Evolutionary conservation across 1,284 basidiomycete genomes (phyloP).

Genomic region (Sporisorium iseilematis-ciliati): DNA sequence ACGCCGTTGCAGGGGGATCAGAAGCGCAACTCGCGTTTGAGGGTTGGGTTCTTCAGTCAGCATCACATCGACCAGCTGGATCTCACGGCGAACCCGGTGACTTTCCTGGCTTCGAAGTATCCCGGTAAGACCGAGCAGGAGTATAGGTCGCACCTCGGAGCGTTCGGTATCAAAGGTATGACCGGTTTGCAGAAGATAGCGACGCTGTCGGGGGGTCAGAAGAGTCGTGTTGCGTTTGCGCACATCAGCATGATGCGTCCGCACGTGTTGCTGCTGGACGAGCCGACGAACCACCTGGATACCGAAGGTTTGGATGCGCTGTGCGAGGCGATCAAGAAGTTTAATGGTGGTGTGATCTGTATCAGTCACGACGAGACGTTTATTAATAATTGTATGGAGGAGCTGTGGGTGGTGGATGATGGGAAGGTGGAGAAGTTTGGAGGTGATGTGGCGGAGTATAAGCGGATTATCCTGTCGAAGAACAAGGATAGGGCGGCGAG

Average conservation of each 20-base stretch:
- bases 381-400: constrained; percentile 60
- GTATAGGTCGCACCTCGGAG: constrained; percentile 93
- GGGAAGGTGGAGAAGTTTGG: constrained; percentile 84
- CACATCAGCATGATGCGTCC: constrained; percentile 88
- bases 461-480: constrained; percentile 74
- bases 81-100: constrained; percentile 86
- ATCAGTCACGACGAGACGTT: constrained; percentile 67
- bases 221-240: constrained; percentile 94
- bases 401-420: constrained; percentile 81
- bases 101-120: constrained; percentile 89
- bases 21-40: constrained; percentile 87
- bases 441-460: constrained; percentile 92
- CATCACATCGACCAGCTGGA: constrained; percentile 96
- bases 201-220: constrained; percentile 85
- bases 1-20: constrained; percentile 84
- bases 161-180: constrained; percentile 97
- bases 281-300: constrained; percentile 98
- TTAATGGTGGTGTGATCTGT: constrained; percentile 86
- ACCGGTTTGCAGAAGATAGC: constrained; percentile 85
- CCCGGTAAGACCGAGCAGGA: constrained; percentile 97
- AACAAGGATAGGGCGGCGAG: constrained; percentile 44
- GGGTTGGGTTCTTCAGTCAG: constrained; percentile 75
- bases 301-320: constrained; percentile 90
- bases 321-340: constrained; percentile 85
- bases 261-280: constrained; percentile 96